Evolutionary conservation across 257 asterid genomes (phyloP), one percentile per base, ranked within the genome.

Genomic region (Solanum lignicaule): DNA sequence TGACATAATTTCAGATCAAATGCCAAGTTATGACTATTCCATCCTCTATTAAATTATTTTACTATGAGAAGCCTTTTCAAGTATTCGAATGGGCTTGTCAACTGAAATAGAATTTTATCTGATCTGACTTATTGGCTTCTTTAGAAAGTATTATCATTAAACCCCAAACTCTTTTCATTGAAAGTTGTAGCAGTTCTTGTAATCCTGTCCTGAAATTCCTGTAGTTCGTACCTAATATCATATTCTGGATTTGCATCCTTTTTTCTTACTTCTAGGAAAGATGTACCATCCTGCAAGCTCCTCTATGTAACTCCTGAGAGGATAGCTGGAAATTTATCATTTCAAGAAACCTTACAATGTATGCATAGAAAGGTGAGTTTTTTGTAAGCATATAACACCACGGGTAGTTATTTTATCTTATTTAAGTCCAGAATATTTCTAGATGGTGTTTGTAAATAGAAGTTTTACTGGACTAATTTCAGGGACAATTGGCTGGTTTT

Each of bases 251-350:
- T 66, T 71, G 73, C 25, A 25, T 84, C 58, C 86, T 68, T 15
- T 89, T 82, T 88, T 68, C 29, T 18, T 81, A 85, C 88, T 89
- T 93, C 52, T 84, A 97, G 99, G 98, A 95, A 93, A 91, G 99
- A 95, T 85, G 89, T 83, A 38, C 99, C 99, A 83, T 94, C 98
- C 23, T 97, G 98, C 90, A 97, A 95, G 93, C 99, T 97, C 85
- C 95, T 97, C 76, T 96, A 97, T 89, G 98, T 94, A 89, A 97
- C 99, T 84, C 99, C 99, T 48, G 99, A 97, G 93, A 94, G 98
- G 92, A 93, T 97, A 89, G 98, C 96, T 87, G 99, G 99, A 92
- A 97, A 96, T 90, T 23, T 94, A 36, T 41, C 96, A 76, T 96
- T 97, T 92, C 99, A 97, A 89, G 99, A 97, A 87, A 88, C 91